Conservation (phyloP, 192 early-diverging fungal genomes). For the Dissophora globulifera region DNA sequence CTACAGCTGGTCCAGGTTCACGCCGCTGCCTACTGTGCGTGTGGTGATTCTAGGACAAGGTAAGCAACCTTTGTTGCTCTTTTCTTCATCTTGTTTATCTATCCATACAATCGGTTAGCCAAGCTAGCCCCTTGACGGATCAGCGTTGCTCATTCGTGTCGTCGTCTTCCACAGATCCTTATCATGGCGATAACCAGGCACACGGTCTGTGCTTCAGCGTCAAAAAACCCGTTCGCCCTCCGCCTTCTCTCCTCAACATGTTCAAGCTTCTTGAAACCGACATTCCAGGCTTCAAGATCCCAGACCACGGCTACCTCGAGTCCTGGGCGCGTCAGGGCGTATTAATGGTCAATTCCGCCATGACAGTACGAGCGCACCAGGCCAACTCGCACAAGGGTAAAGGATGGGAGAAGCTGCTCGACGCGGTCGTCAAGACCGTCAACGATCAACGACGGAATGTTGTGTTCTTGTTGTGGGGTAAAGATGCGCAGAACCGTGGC, state of each 20-base stretch:
- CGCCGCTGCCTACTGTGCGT: conserved; percentile 71
- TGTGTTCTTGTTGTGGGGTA: conserved; percentile 97
- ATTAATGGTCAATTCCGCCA: conserved; percentile 86
- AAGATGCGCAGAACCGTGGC: conserved; percentile 89
- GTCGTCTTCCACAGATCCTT: conserved; percentile 84
- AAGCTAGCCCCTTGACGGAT: no score
- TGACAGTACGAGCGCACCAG: conserved; percentile 84
- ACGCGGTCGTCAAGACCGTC: conserved; percentile 81
- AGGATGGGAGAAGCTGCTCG: conserved; percentile 88
- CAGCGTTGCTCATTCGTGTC: no score
- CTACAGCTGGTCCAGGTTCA: conserved; percentile 87
- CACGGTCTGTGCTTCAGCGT: conserved; percentile 96
- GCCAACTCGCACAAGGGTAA: conserved; percentile 82
- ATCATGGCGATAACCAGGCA: conserved; percentile 74
- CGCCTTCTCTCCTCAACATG: conserved; percentile 94
- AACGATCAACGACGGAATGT: conserved; percentile 67
- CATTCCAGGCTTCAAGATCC: conserved; percentile 73
- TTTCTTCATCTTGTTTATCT: neutral
- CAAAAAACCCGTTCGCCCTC: conserved; percentile 72
- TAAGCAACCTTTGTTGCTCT: conserved; percentile 13
- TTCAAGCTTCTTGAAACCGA: conserved; percentile 83
- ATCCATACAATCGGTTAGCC: no score
- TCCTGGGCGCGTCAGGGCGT: conserved; percentile 90
- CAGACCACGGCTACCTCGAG: conserved; percentile 83
- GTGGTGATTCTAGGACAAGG: conserved; percentile 97